Base-by-base conservation (phyloP, 306 rosid genomes). In the Medicago ruthenica region DNA sequence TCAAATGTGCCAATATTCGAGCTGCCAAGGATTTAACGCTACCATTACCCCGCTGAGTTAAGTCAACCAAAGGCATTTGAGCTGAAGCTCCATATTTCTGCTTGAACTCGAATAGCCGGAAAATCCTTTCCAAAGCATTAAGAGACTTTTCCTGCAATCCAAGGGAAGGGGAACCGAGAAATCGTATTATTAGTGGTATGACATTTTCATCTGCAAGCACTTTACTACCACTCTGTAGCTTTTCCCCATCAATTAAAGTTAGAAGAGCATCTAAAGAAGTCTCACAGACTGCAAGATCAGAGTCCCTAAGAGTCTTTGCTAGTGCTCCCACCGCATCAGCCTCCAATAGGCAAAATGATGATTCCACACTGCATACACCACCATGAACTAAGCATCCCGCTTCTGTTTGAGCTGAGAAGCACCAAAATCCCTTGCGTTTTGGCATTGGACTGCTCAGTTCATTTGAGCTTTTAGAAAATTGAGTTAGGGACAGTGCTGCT, bases 341-440 rank as follows among this genome's bases (percentile, higher is more conserved):
- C 87, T 89, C 93, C 78, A 93, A 68, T 31, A 93, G 96, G 85
- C 98, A 93, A 82, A 90, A 90, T 75, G 98, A 86, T 44, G 91
- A 86, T 42, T 77, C 75, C n/a, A 79, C 76, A 12, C 83, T 44
- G 78, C 98, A 93, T 60, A 89, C 57, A 79, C 98, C 98, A 18
- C 90, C 87, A 79, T 93, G 98, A 82, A 89, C 96, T 18, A 18
- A 47, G 79, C 98, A 93, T 71, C 81, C 72, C 1, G 76, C 45
- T 82, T 89, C 96, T 54, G 86, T 79, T 13, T 82, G 90, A 61
- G 91, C 80, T 8, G 94, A 82, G 82, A 93, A 93, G 84, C 98
- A 93, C 81, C 82, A 93, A 41, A 90, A 20, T 70, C 91, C 88
- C 58, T 76, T 86, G 15, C 31, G 88, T 84, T 79, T 89, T 5